A percentile compares a stretch with the other conserved stretches of the same genome.
Evolutionary conservation across 2,329 filamentous ascomycete genomes (phyloP).

Genomic region (Aspergillus ustus): DNA sequence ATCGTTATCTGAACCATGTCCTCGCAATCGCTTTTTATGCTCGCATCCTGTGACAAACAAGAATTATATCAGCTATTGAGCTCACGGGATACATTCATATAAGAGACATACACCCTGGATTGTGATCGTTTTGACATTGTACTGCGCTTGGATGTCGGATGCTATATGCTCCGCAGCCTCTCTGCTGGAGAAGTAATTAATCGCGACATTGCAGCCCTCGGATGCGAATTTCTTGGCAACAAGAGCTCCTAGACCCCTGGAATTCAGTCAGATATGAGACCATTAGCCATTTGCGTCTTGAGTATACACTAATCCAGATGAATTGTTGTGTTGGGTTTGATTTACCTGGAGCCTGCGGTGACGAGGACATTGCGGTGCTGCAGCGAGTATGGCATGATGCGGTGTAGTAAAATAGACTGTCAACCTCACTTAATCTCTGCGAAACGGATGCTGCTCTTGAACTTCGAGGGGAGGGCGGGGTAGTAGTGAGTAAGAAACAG

Average conservation of each 20-base stretch:
- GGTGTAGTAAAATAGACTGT: neutral
- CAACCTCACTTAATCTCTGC: no score
- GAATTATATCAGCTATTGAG: constrained; percentile 9
- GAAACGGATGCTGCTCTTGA: no score
- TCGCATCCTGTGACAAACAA: constrained; percentile 58
- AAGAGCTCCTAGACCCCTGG: constrained; percentile 72
- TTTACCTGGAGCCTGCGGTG: constrained; percentile 14
- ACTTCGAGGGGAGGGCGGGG: neutral
- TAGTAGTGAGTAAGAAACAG: neutral
- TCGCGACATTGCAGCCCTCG: constrained; percentile 69
- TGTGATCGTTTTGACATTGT: constrained; percentile 57
- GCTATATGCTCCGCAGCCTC: constrained; percentile 65
- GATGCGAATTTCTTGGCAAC: constrained; percentile 69
- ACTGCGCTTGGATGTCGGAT: constrained; percentile 57
- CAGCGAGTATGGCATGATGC: constrained; percentile 16
- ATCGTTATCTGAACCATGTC: constrained; percentile 64
- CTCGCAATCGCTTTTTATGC: constrained; percentile 61
- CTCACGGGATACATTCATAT: neutral
- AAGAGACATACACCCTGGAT: constrained; percentile 63
- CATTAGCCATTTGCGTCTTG: neutral
- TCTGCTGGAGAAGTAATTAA: constrained; percentile 72
- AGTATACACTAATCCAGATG: neutral
- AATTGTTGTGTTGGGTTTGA: neutral
- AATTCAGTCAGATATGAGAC: constrained; percentile 22
- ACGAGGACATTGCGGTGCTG: constrained; percentile 16